Evolutionary conservation across 2,329 filamentous ascomycete genomes (phyloP), one percentile per base, ranked within the genome.

Genomic region (Orbilia quercus): DNA sequence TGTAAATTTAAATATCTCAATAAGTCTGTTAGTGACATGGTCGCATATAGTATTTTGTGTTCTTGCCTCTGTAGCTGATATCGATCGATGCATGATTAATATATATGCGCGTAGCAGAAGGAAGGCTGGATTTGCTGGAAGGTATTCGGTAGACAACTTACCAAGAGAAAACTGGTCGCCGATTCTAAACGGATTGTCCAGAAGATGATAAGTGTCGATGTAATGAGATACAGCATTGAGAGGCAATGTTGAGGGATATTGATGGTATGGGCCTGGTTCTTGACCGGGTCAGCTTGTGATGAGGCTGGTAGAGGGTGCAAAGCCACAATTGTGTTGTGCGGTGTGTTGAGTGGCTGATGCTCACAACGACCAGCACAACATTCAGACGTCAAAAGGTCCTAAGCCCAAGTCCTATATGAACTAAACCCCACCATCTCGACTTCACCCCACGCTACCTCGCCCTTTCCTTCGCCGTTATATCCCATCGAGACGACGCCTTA

Each of bases 331-430:
- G 38, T 20, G 47, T 28, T 7, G 7, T 40, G 64, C 28, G 18
- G 22, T 25, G 42, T 55, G 64, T 60, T 70, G 65, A 50, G 58
- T 60, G 50, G 58, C 53, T 63, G 25, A 50, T 64, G 59, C 48
- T 31, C 28, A 20, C n/a, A 53, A 55, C 62, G 40, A 57, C 62
- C n/a, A 71, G 66, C 58, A 63, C 66, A 64, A 63, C 57, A n/a
- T 64, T 71, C 58, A 50, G 66, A 71, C 51, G 55, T 51, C 42
- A 63, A 62, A 55, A 1, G 38, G 25, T 28, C 22, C 28, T 48
- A 48, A 34, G 47, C 38, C 16, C 28, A 55, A 18, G 9, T 54
- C 25, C 20, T 9, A 54, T 31, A 45, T 31, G 40, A 50, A 40
- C n/a, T 31, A 55, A 42, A 72, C 67, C 67, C 59, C 67, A 65